phyloP scores from a whole-genome alignment of 371 early-diverging fungal genomes.

The Chytridiales sp. region DNA sequence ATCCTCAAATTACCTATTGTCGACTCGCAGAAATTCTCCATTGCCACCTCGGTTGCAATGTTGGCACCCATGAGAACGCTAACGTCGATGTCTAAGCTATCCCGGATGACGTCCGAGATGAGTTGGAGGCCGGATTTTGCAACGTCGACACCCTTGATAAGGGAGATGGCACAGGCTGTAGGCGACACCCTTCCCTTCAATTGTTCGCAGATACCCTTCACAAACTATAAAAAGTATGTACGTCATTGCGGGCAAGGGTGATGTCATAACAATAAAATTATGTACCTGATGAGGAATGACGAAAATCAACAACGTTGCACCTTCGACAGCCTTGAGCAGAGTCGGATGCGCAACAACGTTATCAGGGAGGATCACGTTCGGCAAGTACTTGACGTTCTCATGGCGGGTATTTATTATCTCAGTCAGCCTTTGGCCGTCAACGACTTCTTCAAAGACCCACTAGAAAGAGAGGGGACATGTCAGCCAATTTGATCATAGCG shows the following conservation, averaged over 20 bases:
- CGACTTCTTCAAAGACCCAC: constrained; percentile 96
- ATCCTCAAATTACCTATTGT: constrained; percentile 74
- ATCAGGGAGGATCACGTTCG: constrained; percentile 81
- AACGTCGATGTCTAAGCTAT: constrained; percentile 72
- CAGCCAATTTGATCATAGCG: constrained; percentile 12
- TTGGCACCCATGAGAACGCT: constrained; percentile 97
- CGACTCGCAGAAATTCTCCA: constrained; percentile 92
- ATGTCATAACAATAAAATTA: not conserved
- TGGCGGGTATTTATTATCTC: constrained; percentile 93
- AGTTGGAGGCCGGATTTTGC: constrained; percentile 72
- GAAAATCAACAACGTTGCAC: constrained; percentile 89
- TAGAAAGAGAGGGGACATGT: constrained; percentile 2
- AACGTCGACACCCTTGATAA: constrained; percentile 92
- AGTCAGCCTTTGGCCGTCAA: constrained; percentile 85
- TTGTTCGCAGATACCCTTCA: constrained; percentile 76
- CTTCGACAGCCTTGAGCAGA: constrained; percentile 70
- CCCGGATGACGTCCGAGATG: constrained; percentile 85
- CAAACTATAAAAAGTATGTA: constrained; percentile 61
- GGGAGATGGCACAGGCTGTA: constrained; percentile 83
- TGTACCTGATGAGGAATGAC: constrained; percentile 90
- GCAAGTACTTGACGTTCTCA: constrained; percentile 94
- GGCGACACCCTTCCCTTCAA: constrained; percentile 69
- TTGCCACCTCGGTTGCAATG: constrained; percentile 96
- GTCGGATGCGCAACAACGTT: constrained; percentile 90
- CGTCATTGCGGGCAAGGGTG: no score